Evolutionary conservation across 768 basidiomycete species (phyloP).

Genomic region (Hygrophoropsis aurantiaca): DNA sequence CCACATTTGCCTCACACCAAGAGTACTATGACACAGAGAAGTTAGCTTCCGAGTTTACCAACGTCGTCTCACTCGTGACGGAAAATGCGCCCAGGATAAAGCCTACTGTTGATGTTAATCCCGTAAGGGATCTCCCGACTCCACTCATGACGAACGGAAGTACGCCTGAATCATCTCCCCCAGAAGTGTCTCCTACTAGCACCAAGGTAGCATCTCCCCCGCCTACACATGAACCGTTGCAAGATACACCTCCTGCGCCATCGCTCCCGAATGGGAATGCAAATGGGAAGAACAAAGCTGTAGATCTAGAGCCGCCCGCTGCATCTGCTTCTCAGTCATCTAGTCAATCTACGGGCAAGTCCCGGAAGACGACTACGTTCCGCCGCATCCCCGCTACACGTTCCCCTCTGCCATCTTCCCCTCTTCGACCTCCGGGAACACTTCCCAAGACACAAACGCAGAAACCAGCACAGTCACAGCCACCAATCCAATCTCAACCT

Average conservation of each 20-base stretch:
- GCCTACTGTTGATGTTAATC: constrained; percentile 7
- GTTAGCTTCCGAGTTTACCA: constrained; percentile 7
- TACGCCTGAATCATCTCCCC: neutral
- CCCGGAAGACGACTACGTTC: constrained; percentile 44
- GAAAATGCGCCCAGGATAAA: constrained; percentile 4
- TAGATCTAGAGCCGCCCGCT: constrained; percentile 1
- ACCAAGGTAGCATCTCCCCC: constrained; percentile 6
- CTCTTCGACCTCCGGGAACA: constrained; percentile 31
- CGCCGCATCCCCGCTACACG: constrained; percentile 43
- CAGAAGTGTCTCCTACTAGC: neutral
- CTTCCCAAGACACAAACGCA: too few species aligned
- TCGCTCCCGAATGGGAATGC: neutral
- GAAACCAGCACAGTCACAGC: too few species aligned
- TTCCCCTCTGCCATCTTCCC: constrained; percentile 29
- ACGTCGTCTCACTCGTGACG: constrained; percentile 4
- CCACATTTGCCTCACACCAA: neutral
- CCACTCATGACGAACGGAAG: constrained; percentile 7
- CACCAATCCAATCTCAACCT: too few species aligned
- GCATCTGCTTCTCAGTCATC: constrained; percentile 10
- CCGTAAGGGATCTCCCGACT: constrained; percentile 6
- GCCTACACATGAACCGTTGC: constrained; percentile 2
- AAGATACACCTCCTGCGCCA: neutral
- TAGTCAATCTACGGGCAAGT: constrained; percentile 2
- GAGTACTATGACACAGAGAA: constrained; percentile 22
- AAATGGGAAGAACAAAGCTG: constrained; percentile 11